Evolutionary conservation across 1,139 yeast genomes (phyloP), one percentile per base, ranked within the genome.

Genomic region (Hansenula sp.): DNA sequence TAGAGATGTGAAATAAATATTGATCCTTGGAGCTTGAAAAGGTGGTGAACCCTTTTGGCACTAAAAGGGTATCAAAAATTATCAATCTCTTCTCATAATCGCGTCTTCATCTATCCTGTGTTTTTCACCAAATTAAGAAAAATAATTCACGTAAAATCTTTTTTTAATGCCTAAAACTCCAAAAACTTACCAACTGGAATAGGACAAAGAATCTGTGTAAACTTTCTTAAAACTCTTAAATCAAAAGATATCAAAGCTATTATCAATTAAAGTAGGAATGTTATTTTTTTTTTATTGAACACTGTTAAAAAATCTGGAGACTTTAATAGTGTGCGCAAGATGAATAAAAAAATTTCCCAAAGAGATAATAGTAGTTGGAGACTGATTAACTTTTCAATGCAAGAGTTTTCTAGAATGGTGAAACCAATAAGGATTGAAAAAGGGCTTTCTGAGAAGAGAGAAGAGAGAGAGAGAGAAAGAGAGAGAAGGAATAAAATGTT

Each of bases 371-470:
- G 13, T 14, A 29, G 13, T n/a, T 19, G 26, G 20, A 21, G 13
- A 21, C 27, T 24, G 14, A 17, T 22, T 19, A 19, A 25, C 31
- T 39, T 38, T 41, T 36, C 37, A 36, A 39, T 39, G 32, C 34
- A 38, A 40, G 42, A 41, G 40, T 34, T 36, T 36, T 37, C 38
- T 21, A 33, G 31, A 28, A 26, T 33, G 32, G 39, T 10, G 29
- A 21, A 41, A 38, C 42, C 39, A 39, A 38, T 25, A 44, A 39
- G 44, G 42, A 37, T 41, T 40, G 41, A 50, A 51, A 45, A 52
- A 46, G 55, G 47, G 56, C 52, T 52, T 53, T 52, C 56, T 52
- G 55, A 48, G 50, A 50, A 46, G 46, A 44, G 51, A 55, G 51
- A 50, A 52, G 49, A 44, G 41, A 42, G 44, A 46, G 40, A 45